Evolutionary conservation across 768 basidiomycete genomes (phyloP).

Genomic region (Leucosporidium scottii): DNA sequence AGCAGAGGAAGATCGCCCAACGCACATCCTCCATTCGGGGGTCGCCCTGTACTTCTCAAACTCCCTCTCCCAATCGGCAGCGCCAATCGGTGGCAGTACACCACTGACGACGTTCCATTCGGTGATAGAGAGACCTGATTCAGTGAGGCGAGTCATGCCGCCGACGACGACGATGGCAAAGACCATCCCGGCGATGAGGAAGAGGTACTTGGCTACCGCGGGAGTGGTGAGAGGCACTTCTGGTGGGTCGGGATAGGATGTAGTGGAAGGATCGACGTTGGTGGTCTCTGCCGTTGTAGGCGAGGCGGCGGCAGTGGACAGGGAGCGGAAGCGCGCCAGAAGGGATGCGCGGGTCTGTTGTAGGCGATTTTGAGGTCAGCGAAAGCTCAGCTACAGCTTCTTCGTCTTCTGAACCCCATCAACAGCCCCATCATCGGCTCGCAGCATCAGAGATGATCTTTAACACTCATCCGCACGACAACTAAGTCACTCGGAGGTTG

Average conservation of each 20-base stretch:
- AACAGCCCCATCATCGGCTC: too few species aligned
- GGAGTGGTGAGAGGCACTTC: constrained; percentile 31
- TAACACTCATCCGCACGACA: constrained; percentile 2
- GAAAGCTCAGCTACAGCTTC: too few species aligned
- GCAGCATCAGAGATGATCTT: background rate
- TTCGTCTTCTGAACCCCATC: too few species aligned
- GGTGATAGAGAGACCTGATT: constrained; percentile 94
- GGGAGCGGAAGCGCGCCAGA: constrained; percentile 8
- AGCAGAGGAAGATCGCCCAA: constrained; percentile 35
- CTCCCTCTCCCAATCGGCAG: constrained; percentile 72
- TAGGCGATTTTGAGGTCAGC: too few species aligned
- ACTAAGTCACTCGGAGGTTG: constrained; percentile 10
- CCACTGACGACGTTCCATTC: constrained; percentile 96
- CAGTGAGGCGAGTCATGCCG: constrained; percentile 90
- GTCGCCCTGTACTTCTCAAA: constrained; percentile 91
- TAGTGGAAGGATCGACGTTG: constrained; percentile 7
- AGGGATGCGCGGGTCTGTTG: too few species aligned
- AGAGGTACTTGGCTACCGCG: constrained; percentile 57
- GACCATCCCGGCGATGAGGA: constrained; percentile 74
- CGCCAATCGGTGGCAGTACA: constrained; percentile 68
- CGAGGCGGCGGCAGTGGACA: constrained; percentile 65
- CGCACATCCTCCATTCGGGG: constrained; percentile 91
- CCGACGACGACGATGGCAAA: constrained; percentile 91
- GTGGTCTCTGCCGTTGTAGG: constrained; percentile 49
- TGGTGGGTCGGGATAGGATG: constrained; percentile 5